Conservation (phyloP, 2,329 filamentous ascomycete genomes). For the Triangularia setosa region DNA sequence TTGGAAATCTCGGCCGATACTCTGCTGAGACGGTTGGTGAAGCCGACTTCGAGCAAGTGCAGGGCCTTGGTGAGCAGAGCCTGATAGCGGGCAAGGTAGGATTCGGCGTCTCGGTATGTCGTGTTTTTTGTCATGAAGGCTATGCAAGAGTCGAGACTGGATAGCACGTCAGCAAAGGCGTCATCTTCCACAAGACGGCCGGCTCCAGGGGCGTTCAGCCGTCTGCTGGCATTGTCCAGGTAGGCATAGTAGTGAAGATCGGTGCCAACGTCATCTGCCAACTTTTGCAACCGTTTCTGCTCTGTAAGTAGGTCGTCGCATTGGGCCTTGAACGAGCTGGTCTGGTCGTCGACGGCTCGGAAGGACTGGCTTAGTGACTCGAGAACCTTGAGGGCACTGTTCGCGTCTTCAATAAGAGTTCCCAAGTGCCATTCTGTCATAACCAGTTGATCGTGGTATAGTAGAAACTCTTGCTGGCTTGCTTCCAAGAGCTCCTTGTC, state of each 20-base stretch:
- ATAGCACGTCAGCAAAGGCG: constrained; percentile 83
- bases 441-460: constrained; percentile 77
- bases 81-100: constrained; percentile 83
- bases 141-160: constrained; percentile 83
- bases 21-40: constrained; percentile 49
- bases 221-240: constrained; percentile 82
- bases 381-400: constrained; percentile 70
- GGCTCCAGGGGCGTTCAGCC: constrained; percentile 88
- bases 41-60: constrained; percentile 57
- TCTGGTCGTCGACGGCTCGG: constrained; percentile 81
- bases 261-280: constrained; percentile 80
- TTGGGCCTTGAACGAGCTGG: constrained; percentile 85
- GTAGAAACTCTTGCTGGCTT: constrained; percentile 80
- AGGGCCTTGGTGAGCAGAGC: constrained; percentile 68
- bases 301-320: constrained; percentile 84
- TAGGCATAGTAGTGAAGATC: constrained; percentile 95
- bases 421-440: constrained; percentile 80
- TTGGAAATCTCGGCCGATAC: constrained; percentile 52
- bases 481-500: constrained; percentile 70
- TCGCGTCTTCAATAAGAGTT: constrained; percentile 71
- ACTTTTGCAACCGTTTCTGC: constrained; percentile 70
- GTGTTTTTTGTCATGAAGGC: constrained; percentile 88
- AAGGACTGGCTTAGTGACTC: constrained; percentile 82
- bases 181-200: constrained; percentile 78
- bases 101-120: constrained; percentile 78